Evolutionary conservation across 768 basidiomycete species (phyloP), one percentile per base, ranked within the genome.

Genomic region (Serendipita vermifera): DNA sequence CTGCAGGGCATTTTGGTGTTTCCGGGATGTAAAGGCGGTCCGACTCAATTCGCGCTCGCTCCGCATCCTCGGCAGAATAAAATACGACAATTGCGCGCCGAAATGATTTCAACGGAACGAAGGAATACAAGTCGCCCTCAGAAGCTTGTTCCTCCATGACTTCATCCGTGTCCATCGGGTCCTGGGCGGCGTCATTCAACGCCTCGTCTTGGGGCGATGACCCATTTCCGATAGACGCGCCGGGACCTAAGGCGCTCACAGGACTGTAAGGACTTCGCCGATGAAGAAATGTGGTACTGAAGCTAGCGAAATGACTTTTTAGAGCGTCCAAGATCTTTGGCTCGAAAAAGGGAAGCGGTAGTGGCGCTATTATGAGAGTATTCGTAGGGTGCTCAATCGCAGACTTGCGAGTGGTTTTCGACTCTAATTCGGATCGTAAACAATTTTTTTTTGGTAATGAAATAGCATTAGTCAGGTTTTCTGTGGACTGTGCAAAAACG

Each of bases 101-200:
- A 63, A 97, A 90, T 4, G 80, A 82, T 17, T 77, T 79, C 3
- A 98, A 69, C 3, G 91, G 90, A 0, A 86, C 88, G 92, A 93
- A 99, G 62, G 83, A 78, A 63, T 86, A 82, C n/a, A 99, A 80
- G 24, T 75, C 71, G 15, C 96, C 94, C 62, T 84, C 46, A 5
- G 46, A 29, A 7, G 17, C 20, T 9, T 51, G 20, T 7, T 51
- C 46, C 31, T 20, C 22, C 15, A 51, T 4, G n/a, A 51, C 29
- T 15, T 51, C 22, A 15, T 51, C 29, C 6, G 24, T 29, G n/a
- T 51, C 46, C 29, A 26, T 29, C 15, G 32, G n/a, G n/a, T n/a
- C n/a, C 9, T 9, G 35, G 9, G 35, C 9, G 35, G 9, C 35
- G 35, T 36, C 9, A 36, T 5, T 22, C 20, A 26, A 26, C 46